Evolutionary conservation across 306 rosid species (phyloP), one percentile per base, ranked within the genome.

Genomic region (Dalbergia oliveri): DNA sequence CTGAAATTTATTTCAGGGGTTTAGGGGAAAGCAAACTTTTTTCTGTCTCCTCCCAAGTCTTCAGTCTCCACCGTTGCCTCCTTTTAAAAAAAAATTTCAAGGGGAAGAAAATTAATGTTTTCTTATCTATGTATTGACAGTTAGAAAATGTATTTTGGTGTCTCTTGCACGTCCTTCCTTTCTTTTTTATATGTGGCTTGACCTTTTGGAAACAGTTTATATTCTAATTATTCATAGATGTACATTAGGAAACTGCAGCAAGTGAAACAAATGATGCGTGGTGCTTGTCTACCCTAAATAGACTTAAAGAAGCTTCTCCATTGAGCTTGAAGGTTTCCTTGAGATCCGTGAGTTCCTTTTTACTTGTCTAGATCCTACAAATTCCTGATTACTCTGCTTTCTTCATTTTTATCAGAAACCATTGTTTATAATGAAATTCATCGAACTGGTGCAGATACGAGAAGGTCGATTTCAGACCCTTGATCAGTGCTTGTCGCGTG

Each of bases 321-420:
- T 85, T 95, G 91, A 86, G 99, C 83, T 83, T 91, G 87, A 95
- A 93, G 90, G 95, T 95, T 76, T 77, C 98, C 64, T 84, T 95
- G 89, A 88, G 87, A 95, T 95, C 98, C 72, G 99, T 95, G 77
- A 88, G 97, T 87, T 56, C 69, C 31, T 59, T 74, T 58, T 6
- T 51, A 15, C 87, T 54, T 68, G 58, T 49, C 73, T 45, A 11
- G n/a, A 51, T 49, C 57, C 13, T 60, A 53, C 39, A 49, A 70
- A 14, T 75, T 77, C 56, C 33, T 18, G 39, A 31, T 66, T 60
- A 60, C 45, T 73, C 15, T 44, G 44, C 57, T 53, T 9, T n/a
- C 65, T 31, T 81, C 39, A 69, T 49, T 41, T 72, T 43, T 12
- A 9, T 13, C 39, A 70, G 43, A 68, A 78, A 39, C 35, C 18